Conservation (phyloP, 768 basidiomycete species). For the Gyrodon lividus region DNA sequence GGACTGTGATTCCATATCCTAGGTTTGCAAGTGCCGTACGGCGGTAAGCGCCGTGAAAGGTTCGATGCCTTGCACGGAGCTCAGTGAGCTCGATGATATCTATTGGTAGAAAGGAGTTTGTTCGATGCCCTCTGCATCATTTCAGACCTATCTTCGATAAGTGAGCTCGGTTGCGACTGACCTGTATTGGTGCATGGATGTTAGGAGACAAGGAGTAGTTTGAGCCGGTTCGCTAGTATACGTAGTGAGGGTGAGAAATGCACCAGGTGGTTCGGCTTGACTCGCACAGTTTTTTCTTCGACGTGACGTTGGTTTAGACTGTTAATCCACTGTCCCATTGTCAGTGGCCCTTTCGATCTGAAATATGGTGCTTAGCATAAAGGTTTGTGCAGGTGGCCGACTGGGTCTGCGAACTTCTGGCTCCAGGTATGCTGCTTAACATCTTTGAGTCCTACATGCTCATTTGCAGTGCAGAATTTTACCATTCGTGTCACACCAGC, state of each 20-base stretch:
- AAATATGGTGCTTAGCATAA: constrained; percentile 22
- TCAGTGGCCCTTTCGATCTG: not conserved
- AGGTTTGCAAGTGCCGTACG: constrained; percentile 74
- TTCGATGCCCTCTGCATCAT: constrained; percentile 41
- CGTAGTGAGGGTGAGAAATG: constrained; percentile 3
- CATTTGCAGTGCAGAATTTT: constrained; percentile 17
- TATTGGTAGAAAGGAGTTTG: constrained; percentile 48
- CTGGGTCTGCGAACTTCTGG: constrained; percentile 21
- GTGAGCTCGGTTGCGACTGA: constrained; percentile 5
- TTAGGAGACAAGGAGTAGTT: constrained; percentile 6
- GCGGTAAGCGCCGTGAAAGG: constrained; percentile 80
- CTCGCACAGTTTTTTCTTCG: constrained; percentile 7
- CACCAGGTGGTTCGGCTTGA: constrained; percentile 13
- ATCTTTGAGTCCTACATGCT: constrained; percentile 3
- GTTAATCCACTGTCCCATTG: not conserved
- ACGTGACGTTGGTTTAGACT: too few relatives aligned
- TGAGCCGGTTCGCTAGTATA: constrained; percentile 22
- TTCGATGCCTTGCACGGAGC: constrained; percentile 75
- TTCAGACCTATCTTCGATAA: not conserved
- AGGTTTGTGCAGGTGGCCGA: constrained; percentile 20
- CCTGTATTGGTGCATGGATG: constrained; percentile 27
- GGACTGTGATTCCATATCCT: constrained; percentile 69
- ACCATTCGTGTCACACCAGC: constrained; percentile 7
- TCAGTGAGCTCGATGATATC: constrained; percentile 67
- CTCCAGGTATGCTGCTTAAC: constrained; percentile 16